Evolutionary conservation across 768 basidiomycete genomes (phyloP), one percentile per base, ranked within the genome.

Genomic region (Pholiota conissans): DNA sequence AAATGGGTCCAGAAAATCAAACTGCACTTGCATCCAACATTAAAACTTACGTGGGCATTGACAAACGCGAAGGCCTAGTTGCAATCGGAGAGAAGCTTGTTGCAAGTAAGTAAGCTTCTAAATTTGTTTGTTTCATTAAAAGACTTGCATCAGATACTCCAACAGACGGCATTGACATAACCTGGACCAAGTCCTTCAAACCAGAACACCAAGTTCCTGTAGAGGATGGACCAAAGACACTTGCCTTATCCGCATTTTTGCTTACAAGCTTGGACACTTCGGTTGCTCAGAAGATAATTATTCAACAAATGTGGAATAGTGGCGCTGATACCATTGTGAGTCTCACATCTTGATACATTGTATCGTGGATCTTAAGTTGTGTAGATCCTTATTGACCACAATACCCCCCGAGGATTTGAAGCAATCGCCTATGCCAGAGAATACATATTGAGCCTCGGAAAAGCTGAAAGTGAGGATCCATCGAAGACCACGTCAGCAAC

Each of bases 281-380:
- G 37, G 63, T 85, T 16, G 80, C 84, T 8, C 81, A 89, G 58
- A 88, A 85, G 72, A 73, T 78, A 2, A 67, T 93, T 45, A 79
- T 95, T 26, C 85, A 87, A 66, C 85, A 91, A 64, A 90, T 98
- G 80, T 98, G 95, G 95, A 82, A 90, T 46, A 93, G 92, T 64
- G 93, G 92, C 42, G 94, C 94, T 20, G 84, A 90, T 66, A 83
- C 85, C 22, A 85, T 97, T 48, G 91, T 95, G 39, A 39, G 58
- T 24, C 22, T 13, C 5, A 5, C 42, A 45, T 32, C 24, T 45
- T 10, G 2, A 45, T 7, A 45, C 11, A 5, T 4, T 45, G 24
- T 0, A 5, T 10, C 4, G 20, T 45, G 18, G 24, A 9, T 5
- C 6, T 3, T n/a, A 9, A 45, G 24, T 11, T 45, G 7, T 55